phyloP scores from a whole-genome alignment of 2,329 filamentous ascomycete species.

The Chaetoscypha palmicola region DNA sequence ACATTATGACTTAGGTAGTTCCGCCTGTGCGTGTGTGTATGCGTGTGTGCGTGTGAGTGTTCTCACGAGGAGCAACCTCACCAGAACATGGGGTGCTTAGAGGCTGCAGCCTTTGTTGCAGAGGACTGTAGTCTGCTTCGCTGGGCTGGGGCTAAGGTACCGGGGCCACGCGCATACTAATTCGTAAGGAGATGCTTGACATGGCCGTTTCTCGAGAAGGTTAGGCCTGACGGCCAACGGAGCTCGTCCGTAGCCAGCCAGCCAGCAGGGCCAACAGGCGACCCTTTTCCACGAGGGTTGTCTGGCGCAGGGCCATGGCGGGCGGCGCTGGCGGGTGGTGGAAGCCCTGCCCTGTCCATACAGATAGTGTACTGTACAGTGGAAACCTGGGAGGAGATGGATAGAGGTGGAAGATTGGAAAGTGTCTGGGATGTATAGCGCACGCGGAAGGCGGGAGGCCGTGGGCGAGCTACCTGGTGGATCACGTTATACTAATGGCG shows the following conservation, averaged over 20 bases:
- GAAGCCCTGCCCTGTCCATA: no score
- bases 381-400: no score
- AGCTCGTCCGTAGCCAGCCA: no score
- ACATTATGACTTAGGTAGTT: no score
- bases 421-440: constrained; percentile 8
- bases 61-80: background rate
- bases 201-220: constrained; percentile 11
- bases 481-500: constrained; percentile 22
- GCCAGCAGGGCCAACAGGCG: no score
- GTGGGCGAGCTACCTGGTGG: constrained; percentile 14
- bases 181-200: constrained; percentile 14
- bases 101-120: constrained; percentile 15
- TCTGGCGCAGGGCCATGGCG: no score
- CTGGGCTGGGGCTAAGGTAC: constrained; percentile 14
- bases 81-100: constrained; percentile 18
- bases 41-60: background rate
- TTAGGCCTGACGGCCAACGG: constrained; percentile 5
- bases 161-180: constrained; percentile 12
- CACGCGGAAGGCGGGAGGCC: constrained; percentile 25
- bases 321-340: no score
- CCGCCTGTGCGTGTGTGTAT: no score
- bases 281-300: no score
- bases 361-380: no score
- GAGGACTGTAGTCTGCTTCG: background rate
- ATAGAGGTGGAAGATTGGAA: no score